A percentile compares a stretch with the other conserved stretches of the same genome.
Evolutionary conservation across 768 basidiomycete species (phyloP).

Genomic region (Serendipita sp.): DNA sequence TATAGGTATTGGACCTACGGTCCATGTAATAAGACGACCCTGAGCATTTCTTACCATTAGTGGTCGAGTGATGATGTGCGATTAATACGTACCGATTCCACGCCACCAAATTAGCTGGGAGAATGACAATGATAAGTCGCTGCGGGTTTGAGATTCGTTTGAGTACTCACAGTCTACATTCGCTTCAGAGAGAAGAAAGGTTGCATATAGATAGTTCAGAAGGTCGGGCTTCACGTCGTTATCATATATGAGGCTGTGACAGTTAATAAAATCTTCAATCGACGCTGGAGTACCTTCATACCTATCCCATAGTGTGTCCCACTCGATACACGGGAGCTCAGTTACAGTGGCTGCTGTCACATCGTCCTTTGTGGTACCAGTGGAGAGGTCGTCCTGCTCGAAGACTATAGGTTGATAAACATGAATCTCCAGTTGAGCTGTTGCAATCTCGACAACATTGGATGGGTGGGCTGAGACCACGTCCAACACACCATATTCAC

Average conservation of each 20-base stretch:
- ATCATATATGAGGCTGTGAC: conserved; percentile 61
- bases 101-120: conserved; percentile 71
- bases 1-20: conserved; percentile 26
- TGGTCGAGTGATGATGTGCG: not conserved
- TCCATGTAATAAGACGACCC: conserved; percentile 81
- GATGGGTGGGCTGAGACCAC: conserved; percentile 41
- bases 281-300: conserved; percentile 12
- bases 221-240: conserved; percentile 73
- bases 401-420: conserved; percentile 61
- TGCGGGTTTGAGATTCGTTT: not conserved
- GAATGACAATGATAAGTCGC: conserved; percentile 5
- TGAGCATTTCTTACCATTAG: conserved; percentile 11
- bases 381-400: conserved; percentile 42
- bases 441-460: conserved; percentile 36
- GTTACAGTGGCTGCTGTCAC: conserved; percentile 82
- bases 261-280: not conserved
- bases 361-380: conserved; percentile 35
- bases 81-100: conserved; percentile 60
- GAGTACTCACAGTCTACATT: conserved; percentile 56
- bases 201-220: conserved; percentile 89
- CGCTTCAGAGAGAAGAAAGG: conserved; percentile 81
- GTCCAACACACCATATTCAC: too few relatives aligned
- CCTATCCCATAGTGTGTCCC: conserved; percentile 80
- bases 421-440: conserved; percentile 61
- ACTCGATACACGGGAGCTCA: conserved; percentile 64